These are phyloP conservation scores for Thalassiosira exigua DNA, from an alignment of 352 stramenopile genomes.

Conservation along the genomic window DNA sequence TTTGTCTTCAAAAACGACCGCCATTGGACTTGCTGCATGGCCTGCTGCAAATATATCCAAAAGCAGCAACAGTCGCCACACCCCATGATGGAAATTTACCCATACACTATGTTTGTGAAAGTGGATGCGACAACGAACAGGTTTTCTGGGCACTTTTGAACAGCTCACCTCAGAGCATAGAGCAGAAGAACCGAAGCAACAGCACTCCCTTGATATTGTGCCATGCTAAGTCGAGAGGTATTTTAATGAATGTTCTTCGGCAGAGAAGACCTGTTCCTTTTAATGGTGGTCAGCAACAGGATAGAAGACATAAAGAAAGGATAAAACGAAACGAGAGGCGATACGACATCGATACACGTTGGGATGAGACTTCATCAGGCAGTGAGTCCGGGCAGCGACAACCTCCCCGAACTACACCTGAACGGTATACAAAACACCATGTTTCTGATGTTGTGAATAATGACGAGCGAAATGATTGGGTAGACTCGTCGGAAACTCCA, in stretches of 20 bases:
- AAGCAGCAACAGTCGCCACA: slow-evolving; percentile 45
- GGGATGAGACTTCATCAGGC: slow-evolving; percentile 1
- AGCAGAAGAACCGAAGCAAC: slow-evolving; percentile 47
- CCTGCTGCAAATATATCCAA: slow-evolving; percentile 46
- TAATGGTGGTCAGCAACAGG: slow-evolving; percentile 21
- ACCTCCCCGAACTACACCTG: slow-evolving; percentile 9
- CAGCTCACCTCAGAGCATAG: slow-evolving; percentile 44
- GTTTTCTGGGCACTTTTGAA: slow-evolving; percentile 47
- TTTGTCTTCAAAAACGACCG: slow-evolving; percentile 59
- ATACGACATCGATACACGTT: slow-evolving; percentile 24
- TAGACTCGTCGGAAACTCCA: too few species aligned
- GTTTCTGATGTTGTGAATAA: background rate
- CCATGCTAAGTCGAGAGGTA: slow-evolving; percentile 49
- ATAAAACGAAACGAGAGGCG: slow-evolving; percentile 21
- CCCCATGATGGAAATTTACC: slow-evolving; percentile 65
- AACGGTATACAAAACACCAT: slow-evolving; percentile 10
- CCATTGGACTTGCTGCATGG: slow-evolving; percentile 40
- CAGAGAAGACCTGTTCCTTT: slow-evolving; percentile 41
- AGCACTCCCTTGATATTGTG: slow-evolving; percentile 60
- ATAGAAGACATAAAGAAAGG: slow-evolving; percentile 22
- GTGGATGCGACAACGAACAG: slow-evolving; percentile 53
- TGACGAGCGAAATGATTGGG: too few species aligned
- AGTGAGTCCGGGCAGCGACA: background rate
- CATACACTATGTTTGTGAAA: slow-evolving; percentile 65
- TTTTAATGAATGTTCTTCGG: slow-evolving; percentile 56